These are phyloP conservation scores for Juncus effusus DNA, from an alignment of 176 grass and related monocot species.

Conservation along the genomic window DNA sequence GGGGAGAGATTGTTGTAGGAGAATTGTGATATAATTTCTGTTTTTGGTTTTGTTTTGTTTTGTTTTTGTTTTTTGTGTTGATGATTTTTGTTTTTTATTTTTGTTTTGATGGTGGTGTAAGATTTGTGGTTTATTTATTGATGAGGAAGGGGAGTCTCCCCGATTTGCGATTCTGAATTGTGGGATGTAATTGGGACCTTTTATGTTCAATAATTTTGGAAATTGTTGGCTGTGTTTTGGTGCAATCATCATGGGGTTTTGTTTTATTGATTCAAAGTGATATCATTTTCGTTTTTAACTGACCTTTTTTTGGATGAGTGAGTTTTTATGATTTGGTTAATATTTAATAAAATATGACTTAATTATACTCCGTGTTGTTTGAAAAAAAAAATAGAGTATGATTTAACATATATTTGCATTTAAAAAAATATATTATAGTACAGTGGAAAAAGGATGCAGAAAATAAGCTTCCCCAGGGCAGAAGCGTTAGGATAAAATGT, in stretches of 20 bases:
- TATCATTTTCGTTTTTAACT: no score
- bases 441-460: no score
- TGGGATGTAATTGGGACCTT: conserved; percentile 25
- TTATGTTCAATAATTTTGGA: background rate
- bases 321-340: no score
- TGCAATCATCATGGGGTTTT: background rate
- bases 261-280: no score
- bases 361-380: no score
- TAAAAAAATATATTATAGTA: no score
- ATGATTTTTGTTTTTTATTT: conserved; percentile 1
- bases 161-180: conserved; percentile 3
- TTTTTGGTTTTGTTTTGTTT: conserved; percentile 22
- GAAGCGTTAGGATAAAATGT: no score
- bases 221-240: background rate
- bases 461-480: no score
- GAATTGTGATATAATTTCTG: conserved; percentile 48
- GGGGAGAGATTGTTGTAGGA: conserved; percentile 45
- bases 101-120: conserved; percentile 2
- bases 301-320: no score
- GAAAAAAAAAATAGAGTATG: no score
- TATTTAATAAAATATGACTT: no score
- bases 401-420: no score
- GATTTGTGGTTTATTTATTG: conserved; percentile 13
- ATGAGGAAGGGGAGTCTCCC: background rate
- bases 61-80: background rate